Base-by-base conservation (phyloP, 1,284 basidiomycete genomes). In the Peniophora sp. region DNA sequence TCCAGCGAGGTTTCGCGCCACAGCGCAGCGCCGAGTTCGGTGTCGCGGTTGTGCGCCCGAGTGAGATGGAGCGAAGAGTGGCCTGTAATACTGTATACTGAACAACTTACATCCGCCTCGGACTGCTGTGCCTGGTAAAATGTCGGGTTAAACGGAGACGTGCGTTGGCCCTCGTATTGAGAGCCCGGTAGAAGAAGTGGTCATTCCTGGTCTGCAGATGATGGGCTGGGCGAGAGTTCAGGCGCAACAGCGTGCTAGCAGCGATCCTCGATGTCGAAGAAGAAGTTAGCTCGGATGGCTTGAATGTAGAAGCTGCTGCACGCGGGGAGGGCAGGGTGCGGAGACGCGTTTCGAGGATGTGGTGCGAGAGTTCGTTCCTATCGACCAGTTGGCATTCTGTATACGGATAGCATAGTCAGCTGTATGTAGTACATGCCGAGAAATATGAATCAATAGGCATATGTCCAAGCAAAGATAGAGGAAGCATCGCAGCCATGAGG, bases 261-360 rank as follows among this genome's bases (percentile, higher is more conserved):
- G 54, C 95, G 86, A 61, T 90, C 86, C 64, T 98, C 96, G 55
- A 93, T 80, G 64, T 99, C 92, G 59, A 95, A 77, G 75, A 99
- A 99, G 72, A 96, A 97, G 69, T 97, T 93, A 67, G 96, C 93
- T 57, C 97, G 78, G 50, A 98, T 75, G 47, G 85, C 91, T 69
- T 94, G 86, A 56, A 85, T 70, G 70, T 86, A 83, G 56, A 78
- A 66, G 56, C 71, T n/a, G n/a, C 69, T 20, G 87, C 88, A 45
- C 84, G 73, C 1, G 79, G 75, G 2, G 74, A 61, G 2, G 90
- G 89, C 5, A 99, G 81, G 0, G 91, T 83, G 12, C 96, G 89
- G 23, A 98, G 78, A 19, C 96, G 89, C 45, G 91, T 86, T 8
- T 87, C 85, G 47, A 97, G 81, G 52, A 98, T 75, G 83, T 95